Conservation (phyloP, 148 eudicot species). For the Heliosperma pusillum region DNA sequence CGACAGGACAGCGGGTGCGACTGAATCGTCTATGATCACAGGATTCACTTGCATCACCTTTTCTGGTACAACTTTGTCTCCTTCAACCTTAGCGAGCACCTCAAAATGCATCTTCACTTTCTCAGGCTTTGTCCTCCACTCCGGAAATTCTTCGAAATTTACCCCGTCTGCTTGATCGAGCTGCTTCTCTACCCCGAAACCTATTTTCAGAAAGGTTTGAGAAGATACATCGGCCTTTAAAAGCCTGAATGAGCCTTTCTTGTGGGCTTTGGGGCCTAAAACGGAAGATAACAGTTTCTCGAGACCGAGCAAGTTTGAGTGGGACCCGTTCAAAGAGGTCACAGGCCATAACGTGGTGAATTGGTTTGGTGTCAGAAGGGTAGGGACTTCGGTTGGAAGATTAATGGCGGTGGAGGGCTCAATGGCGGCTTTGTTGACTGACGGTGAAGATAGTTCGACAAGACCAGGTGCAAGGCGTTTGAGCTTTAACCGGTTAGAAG, state of each 20-base stretch:
- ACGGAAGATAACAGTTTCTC: constrained; percentile 66
- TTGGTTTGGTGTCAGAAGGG: constrained; percentile 64
- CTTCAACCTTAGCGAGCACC: constrained; percentile 87
- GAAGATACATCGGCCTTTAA: constrained; percentile 85
- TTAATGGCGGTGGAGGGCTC: constrained; percentile 44
- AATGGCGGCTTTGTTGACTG: constrained; percentile 32
- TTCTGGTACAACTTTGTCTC: constrained; percentile 81
- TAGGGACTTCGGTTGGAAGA: constrained; percentile 56
- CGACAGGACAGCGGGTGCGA: constrained; percentile 41
- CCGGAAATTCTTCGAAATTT: constrained; percentile 42
- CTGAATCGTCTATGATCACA: constrained; percentile 47
- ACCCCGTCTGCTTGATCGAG: constrained; percentile 45
- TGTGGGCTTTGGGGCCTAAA: constrained; percentile 63
- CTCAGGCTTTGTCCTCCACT: constrained; percentile 90
- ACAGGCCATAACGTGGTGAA: constrained; percentile 82
- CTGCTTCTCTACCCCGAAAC: constrained; percentile 76
- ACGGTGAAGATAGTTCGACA: constrained; percentile 71
- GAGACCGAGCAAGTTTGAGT: constrained; percentile 68
- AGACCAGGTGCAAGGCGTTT: constrained; percentile 93
- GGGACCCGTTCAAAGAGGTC: constrained; percentile 64
- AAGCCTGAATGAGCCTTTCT: constrained; percentile 78
- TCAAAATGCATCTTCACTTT: constrained; percentile 81
- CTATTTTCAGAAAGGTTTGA: constrained; percentile 75
- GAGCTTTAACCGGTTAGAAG: constrained; percentile 69
- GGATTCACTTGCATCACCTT: constrained; percentile 71